Base-by-base conservation (phyloP, 495 filamentous ascomycete species). In the Hyaloscypha variabilis region DNA sequence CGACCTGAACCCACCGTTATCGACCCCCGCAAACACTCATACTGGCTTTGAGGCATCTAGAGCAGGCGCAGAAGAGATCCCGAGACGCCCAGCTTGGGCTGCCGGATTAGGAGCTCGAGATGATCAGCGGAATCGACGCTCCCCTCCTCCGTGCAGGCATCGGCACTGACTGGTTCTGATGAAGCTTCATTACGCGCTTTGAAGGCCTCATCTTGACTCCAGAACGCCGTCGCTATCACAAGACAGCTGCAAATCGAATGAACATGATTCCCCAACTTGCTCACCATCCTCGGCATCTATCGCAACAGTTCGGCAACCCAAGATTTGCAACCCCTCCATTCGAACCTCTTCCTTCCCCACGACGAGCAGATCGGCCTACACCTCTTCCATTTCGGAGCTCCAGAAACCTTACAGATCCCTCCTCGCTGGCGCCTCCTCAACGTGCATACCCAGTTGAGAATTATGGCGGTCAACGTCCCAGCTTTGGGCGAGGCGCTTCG, bases 231-330 rank as follows among this genome's bases (percentile, higher is more conserved):
- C 54, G 31, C 60, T 25, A 58, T 36, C 6, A 28, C 26, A 19
- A 39, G 50, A 54, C n/a, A 34, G 23, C 58, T 36, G 31, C 49
- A 36, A 62, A 24, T 31, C 52, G 24, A 57, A 54, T 58, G 60
- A 71, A 66, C 42, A 71, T 71, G 69, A 65, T 71, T 71, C 69
- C 69, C 60, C 69, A 71, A 42, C 34, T 69, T 53, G 63, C 66
- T 21, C 66, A 66, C 42, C 59, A 61, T 36, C 60, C 63, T 42
- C 63, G 63, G 64, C 60, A 55, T 31, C 19, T 69, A 60, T 65
- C 64, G 26, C 59, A 66, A 63, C 69, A 71, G 25, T 71, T 71
- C 30, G 66, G 69, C 58, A 54, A 28, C 52, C 49, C 69, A n/a
- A 52, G 49, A 57, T 71, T 68, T 60, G 60, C 66, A 21, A 51